These are phyloP conservation scores for Globisporangium barbulae DNA, from an alignment of 352 stramenopile species.

Conservation along the genomic window DNA sequence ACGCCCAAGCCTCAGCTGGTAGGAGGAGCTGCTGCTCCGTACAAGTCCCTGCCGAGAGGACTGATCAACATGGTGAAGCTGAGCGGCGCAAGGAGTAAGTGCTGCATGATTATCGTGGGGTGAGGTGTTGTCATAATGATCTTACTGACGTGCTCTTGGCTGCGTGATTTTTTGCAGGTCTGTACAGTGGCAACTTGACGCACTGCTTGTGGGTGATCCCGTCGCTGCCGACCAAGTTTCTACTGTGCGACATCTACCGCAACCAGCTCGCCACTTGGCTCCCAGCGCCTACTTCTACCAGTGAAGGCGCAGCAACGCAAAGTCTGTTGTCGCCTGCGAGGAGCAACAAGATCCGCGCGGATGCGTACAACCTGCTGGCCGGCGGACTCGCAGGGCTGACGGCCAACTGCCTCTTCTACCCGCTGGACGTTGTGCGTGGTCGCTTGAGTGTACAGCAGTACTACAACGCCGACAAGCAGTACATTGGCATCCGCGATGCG, in stretches of 20 bases:
- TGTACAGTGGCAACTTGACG: constrained; percentile 78
- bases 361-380: constrained; percentile 57
- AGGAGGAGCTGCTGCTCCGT: constrained; percentile 22
- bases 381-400: constrained; percentile 67
- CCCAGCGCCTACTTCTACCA: constrained; percentile 1
- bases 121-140: too few species aligned
- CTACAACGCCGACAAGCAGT: constrained; percentile 32
- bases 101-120: background rate
- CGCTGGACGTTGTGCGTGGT: constrained; percentile 73
- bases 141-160: background rate
- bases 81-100: constrained; percentile 42
- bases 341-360: constrained; percentile 24
- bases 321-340: background rate
- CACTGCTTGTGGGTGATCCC: constrained; percentile 84
- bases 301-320: background rate
- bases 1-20: constrained; percentile 17
- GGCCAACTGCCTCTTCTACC: constrained; percentile 70
- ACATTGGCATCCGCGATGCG: constrained; percentile 50
- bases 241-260: constrained; percentile 71
- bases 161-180: constrained; percentile 20
- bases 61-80: constrained; percentile 73
- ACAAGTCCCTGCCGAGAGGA: constrained; percentile 44
- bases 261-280: constrained; percentile 38
- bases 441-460: constrained; percentile 76
- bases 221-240: constrained; percentile 75